Evolutionary conservation across 2,329 filamentous ascomycete genomes (phyloP), one percentile per base, ranked within the genome.

Genomic region (Colletotrichum neosansevieriae): DNA sequence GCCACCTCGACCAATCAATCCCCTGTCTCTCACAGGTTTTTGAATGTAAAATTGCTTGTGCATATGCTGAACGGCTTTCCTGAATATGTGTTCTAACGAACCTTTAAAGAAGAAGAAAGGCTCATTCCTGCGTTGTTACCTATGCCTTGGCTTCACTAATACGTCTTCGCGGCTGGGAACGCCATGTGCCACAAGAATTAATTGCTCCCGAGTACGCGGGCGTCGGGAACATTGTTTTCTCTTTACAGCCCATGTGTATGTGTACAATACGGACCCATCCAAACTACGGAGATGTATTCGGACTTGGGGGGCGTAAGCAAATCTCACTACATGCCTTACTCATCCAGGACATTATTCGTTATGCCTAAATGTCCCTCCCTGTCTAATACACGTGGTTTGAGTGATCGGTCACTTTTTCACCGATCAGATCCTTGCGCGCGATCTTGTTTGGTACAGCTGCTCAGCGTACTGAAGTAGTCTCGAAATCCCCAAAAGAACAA

Each of bases 11-110:
- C 36, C 36, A 38, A 13, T 13, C 36, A 13, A 13, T 4, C 3
- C 36, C 36, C 58, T 6, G n/a, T 21, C 15, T 60, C 45, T 47
- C 58, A 44, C 45, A 34, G 42, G 50, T 13, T 45, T 47, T 36
- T 4, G 12, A 10, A 9, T 17, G 5, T 29, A 7, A 29, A 29
- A 3, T 6, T 24, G 17, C 7, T 19, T 11, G 21, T 45, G 19
- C 47, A 44, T 42, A 47, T 42, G 40, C 63, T 47, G 63, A 61
- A 65, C 63, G 32, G 47, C 24, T 57, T 65, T 65, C 63, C n/a
- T 29, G 29, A 29, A 61, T 47, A 45, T 56, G 38, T 24, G 36
- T 65, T 65, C 63, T 61, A 61, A 57, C 15, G 47, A 59, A 47
- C 19, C n/a, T 32, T 40, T 13, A 40, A 51, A 13, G 4, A 38